Evolutionary conservation across 352 stramenopile genomes (phyloP), one percentile per base, ranked within the genome.

Genomic region (Phytophthora multivora): DNA sequence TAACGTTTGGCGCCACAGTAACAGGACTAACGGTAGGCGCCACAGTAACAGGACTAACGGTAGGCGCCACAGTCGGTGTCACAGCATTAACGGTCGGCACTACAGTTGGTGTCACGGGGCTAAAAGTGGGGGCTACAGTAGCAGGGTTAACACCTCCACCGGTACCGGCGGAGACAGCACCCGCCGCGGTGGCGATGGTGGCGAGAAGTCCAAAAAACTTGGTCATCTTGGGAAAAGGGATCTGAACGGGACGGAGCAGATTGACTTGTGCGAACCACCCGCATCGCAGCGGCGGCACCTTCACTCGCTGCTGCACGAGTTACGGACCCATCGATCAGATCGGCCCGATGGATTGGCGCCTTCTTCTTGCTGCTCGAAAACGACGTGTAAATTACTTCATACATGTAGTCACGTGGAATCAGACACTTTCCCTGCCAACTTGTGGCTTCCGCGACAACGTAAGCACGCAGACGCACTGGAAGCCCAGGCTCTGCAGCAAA

Each of bases 321-420:
- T 63, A 63, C 47, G 56, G 56, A 59, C 41, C 33, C 9, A 62
- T 57, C 45, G 51, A 61, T 28, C 36, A 47, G 45, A 63, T 68
- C 47, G 28, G 19, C 33, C 8, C 30, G 36, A 36, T 23, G 10
- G 49, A 23, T 63, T 42, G 21, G 51, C 50, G 33, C 25, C 25
- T 25, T n/a, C 48, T 13, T 53, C 47, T 63, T 63, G 52, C 52
- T 48, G 59, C 42, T 57, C 26, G 59, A 63, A 51, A 67, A 26
- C 59, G 59, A 68, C 59, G 59, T 67, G 51, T 57, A 57, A 63
- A 28, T 18, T 19, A n/a, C 8, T 40, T n/a, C 18, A 39, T 67
- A n/a, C n/a, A n/a, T n/a, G n/a, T n/a, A 67, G 59, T 52, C 51
- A 67, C 59, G 45, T 63, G 59, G 59, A 67, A 68, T 68, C 59